Percentiles rank a stretch among this genome's conserved stretches.
Conservation (phyloP, 2,329 filamentous ascomycete genomes). For the Zasmidium angulare region DNA sequence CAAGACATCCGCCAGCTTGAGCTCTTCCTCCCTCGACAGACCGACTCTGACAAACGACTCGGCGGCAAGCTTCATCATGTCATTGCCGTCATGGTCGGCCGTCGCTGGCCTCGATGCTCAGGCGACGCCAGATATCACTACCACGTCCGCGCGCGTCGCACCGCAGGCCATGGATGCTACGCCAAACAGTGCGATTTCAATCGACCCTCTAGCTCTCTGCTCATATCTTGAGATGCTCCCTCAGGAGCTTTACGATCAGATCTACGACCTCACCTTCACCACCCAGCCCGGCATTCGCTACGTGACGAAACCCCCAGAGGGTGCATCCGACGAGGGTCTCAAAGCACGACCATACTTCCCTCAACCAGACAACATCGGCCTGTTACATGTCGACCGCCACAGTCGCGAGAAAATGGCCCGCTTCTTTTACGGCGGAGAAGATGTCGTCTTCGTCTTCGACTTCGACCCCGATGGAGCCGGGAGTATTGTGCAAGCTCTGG, state of each 20-base stretch:
- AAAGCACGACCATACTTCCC: neutral
- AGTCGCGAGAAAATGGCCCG: neutral
- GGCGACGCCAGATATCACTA: no score
- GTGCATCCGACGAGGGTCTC: neutral
- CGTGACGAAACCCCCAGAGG: neutral
- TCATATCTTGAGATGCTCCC: neutral
- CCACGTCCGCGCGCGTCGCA: no score
- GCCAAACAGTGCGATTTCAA: no score
- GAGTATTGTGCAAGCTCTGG: neutral
- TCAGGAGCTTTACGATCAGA: conserved; percentile 1
- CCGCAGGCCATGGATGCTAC: no score
- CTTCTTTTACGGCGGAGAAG: neutral
- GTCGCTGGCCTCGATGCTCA: no score
- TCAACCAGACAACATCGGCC: neutral
- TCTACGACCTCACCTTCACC: conserved; percentile 7
- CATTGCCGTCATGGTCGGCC: no score
- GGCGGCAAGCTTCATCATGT: no score
- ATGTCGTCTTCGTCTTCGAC: neutral
- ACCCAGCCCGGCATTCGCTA: neutral
- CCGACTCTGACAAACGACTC: no score
- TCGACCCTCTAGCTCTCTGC: neutral
- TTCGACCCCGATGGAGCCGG: neutral
- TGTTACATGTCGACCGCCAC: neutral
- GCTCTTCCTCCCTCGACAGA: no score
- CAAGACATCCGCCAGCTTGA: no score